A percentile compares a stretch with the other conserved stretches of the same genome.
Evolutionary conservation across 495 filamentous ascomycete genomes (phyloP).

Genomic region (Schizothecium vesticola): DNA sequence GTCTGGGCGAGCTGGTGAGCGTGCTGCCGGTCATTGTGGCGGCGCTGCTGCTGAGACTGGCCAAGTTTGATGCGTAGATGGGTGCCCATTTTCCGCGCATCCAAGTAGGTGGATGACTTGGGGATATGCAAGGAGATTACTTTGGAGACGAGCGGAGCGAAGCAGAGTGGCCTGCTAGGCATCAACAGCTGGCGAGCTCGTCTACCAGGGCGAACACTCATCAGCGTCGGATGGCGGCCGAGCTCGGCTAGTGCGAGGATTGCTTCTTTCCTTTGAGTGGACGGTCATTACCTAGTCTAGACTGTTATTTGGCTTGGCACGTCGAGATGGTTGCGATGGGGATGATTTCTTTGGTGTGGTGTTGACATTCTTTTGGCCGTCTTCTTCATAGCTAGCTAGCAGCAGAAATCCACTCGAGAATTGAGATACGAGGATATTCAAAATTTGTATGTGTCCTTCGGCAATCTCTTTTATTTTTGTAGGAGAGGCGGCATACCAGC

Average conservation of each 20-base stretch:
- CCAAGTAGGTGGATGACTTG: background rate
- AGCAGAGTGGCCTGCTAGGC: background rate
- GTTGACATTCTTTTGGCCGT: background rate
- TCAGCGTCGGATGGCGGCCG: background rate
- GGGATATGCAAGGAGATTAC: background rate
- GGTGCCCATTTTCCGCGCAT: background rate
- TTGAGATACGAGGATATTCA: background rate
- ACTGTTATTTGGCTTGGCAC: background rate
- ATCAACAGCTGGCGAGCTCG: background rate
- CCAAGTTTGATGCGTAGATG: conserved; percentile 5
- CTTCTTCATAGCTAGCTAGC: background rate
- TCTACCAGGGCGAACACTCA: background rate
- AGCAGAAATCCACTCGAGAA: background rate
- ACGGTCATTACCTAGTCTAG: background rate
- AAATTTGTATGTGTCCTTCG: background rate
- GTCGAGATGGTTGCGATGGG: background rate
- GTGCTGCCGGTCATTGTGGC: conserved; percentile 67
- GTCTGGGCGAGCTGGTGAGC: conserved; percentile 71
- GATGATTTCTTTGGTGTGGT: background rate
- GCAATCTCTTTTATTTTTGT: background rate
- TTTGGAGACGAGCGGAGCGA: background rate
- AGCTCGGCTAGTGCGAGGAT: background rate
- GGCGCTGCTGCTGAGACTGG: conserved; percentile 28
- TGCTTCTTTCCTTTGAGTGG: background rate
- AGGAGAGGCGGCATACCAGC: background rate